Evolutionary conservation across 768 basidiomycete species (phyloP).

Genomic region (Kondoa subrosea): DNA sequence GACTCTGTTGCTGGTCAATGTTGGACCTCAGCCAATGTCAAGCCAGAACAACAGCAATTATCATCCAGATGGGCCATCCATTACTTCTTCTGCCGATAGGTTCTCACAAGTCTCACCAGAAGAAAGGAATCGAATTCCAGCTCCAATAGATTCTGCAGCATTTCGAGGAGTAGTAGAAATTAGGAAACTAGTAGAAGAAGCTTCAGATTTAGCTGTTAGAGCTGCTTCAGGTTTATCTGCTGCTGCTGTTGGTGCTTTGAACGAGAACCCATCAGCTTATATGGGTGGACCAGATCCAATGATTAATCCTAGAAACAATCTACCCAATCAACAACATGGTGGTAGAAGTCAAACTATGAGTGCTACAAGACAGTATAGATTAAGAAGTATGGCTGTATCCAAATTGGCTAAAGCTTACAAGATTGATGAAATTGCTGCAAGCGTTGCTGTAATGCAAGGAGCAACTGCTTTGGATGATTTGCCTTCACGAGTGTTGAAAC

Average conservation of each 20-base stretch:
- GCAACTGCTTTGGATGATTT: slow-evolving; percentile 82
- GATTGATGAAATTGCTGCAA: slow-evolving; percentile 75
- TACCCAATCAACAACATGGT: slow-evolving; percentile 35
- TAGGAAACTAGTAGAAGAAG: slow-evolving; percentile 69
- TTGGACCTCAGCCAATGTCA: slow-evolving; percentile 39
- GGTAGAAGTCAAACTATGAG: slow-evolving; percentile 70
- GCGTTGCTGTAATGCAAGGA: slow-evolving; percentile 89
- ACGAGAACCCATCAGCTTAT: slow-evolving; percentile 32
- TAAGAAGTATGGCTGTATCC: slow-evolving; percentile 66
- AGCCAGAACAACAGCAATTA: slow-evolving; percentile 32
- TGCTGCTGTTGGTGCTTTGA: slow-evolving; percentile 52
- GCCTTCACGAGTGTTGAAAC: slow-evolving; percentile 66
- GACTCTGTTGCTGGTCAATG: slow-evolving; percentile 12
- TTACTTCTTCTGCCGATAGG: slow-evolving; percentile 32
- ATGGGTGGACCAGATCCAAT: slow-evolving; percentile 8
- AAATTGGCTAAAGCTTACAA: slow-evolving; percentile 72
- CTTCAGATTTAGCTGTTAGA: slow-evolving; percentile 69
- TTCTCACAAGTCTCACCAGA: slow-evolving; percentile 43
- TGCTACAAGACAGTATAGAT: slow-evolving; percentile 60
- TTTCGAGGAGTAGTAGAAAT: slow-evolving; percentile 60
- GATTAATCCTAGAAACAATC: slow-evolving; percentile 34
- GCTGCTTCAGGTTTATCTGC: slow-evolving; percentile 69
- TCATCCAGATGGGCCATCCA: slow-evolving; percentile 19
- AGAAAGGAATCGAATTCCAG: slow-evolving; percentile 55
- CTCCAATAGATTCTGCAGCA: slow-evolving; percentile 76